Percentiles rank a stretch among this genome's conserved stretches.
These are phyloP conservation scores for Entomophthora muscae DNA, from an alignment of 371 early-diverging fungal species.

Conservation along the genomic window DNA sequence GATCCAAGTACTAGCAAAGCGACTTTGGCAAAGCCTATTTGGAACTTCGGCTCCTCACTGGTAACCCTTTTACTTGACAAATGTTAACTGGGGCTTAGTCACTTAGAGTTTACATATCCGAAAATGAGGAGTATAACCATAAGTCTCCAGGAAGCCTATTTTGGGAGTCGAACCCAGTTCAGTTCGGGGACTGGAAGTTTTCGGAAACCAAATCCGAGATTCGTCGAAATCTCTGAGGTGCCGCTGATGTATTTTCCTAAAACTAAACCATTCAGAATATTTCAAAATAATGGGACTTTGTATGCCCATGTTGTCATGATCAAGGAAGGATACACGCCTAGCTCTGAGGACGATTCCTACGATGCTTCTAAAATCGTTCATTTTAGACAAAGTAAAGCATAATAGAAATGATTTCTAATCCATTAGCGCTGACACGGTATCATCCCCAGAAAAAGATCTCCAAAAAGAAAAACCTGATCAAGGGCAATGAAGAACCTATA, in stretches of 20 bases:
- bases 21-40: not conserved
- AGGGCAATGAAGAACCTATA: too few species aligned
- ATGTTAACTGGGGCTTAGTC: not conserved
- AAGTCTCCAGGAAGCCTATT: not conserved
- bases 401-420: too few species aligned
- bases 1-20: not conserved
- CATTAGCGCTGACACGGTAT: not conserved
- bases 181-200: not conserved
- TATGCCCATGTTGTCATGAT: constrained; percentile 67
- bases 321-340: constrained; percentile 24
- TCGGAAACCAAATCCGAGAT: not conserved
- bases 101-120: not conserved
- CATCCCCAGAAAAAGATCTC: constrained; percentile 18
- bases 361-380: not conserved
- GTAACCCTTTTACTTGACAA: not conserved
- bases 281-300: constrained; percentile 60
- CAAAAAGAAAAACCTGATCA: constrained; percentile 51
- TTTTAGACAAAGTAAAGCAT: constrained; percentile 5
- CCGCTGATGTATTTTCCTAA: too few species aligned
- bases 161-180: not conserved
- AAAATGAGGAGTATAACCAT: not conserved
- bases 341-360: constrained; percentile 18
- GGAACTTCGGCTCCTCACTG: not conserved
- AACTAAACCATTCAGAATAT: too few species aligned
- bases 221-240: not conserved